Evolutionary conservation across 768 basidiomycete genomes (phyloP).

Genomic region (Rhodotorula kratochvilovae): DNA sequence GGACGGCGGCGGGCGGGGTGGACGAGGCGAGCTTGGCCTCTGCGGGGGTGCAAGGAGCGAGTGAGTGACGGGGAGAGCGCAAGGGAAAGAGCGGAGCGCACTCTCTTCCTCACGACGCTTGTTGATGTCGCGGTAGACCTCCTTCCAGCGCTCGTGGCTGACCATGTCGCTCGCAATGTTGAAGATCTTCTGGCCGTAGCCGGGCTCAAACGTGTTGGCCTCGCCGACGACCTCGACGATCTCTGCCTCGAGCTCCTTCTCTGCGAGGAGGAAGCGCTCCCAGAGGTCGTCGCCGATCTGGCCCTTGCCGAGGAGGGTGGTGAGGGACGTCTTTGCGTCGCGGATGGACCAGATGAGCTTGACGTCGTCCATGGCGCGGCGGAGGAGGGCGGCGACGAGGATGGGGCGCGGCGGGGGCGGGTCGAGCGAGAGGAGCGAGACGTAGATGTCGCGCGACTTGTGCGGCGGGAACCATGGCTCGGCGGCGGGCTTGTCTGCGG

Average conservation of each 20-base stretch:
- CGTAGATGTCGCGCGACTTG: constrained; percentile 88
- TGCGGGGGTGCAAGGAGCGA: neutral
- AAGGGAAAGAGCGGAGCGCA: constrained; percentile 23
- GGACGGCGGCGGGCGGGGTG: constrained; percentile 16
- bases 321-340: constrained; percentile 87
- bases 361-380: constrained; percentile 88
- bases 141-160: constrained; percentile 84
- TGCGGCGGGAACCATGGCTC: constrained; percentile 80
- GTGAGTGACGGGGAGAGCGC: neutral
- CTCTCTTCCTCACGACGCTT: constrained; percentile 50
- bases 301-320: constrained; percentile 85
- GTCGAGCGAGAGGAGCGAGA: constrained; percentile 79
- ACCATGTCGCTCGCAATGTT: constrained; percentile 91
- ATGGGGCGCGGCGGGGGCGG: constrained; percentile 76
- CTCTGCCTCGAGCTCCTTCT: constrained; percentile 93
- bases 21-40: constrained; percentile 13
- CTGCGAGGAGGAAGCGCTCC: constrained; percentile 81
- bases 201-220: constrained; percentile 88
- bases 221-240: constrained; percentile 90
- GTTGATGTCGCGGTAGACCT: constrained; percentile 62
- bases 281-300: constrained; percentile 90
- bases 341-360: constrained; percentile 78
- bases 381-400: constrained; percentile 88
- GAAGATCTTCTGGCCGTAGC: constrained; percentile 92
- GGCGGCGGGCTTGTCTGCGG: constrained; percentile 57